Conservation (phyloP, 257 asterid genomes). For the Capsicum baccatum region DNA sequence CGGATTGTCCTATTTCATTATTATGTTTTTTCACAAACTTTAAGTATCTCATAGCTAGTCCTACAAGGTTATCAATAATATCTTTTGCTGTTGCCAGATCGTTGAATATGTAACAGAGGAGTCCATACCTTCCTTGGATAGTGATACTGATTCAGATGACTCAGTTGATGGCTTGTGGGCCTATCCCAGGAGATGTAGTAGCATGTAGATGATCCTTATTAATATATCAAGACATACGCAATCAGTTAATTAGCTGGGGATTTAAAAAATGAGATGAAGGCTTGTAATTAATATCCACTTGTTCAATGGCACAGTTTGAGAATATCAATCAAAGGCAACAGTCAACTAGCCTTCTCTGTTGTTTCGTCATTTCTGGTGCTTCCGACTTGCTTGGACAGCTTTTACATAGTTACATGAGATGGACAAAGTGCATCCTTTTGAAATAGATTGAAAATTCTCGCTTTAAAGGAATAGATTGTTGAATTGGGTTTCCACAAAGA, state of each 20-base stretch:
- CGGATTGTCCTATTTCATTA: not conserved
- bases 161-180: constrained; percentile 64
- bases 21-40: constrained; percentile 2
- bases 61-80: not conserved
- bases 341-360: not conserved
- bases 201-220: not conserved
- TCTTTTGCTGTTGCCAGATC: constrained; percentile 54
- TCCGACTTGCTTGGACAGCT: not conserved
- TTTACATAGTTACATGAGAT: not conserved
- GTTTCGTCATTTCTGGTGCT: not conserved
- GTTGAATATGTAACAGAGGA: constrained; percentile 55
- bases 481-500: not conserved
- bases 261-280: not conserved
- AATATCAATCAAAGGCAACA: not conserved
- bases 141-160: constrained; percentile 71
- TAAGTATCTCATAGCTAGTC: constrained; percentile 14
- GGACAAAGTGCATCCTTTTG: not conserved
- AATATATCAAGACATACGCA: not conserved
- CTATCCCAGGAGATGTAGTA: constrained; percentile 47
- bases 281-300: not conserved
- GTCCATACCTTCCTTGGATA: constrained; percentile 49
- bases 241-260: not conserved
- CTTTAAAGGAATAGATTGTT: not conserved
- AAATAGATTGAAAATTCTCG: not conserved
- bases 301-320: constrained; percentile 6